Base-by-base conservation (phyloP, 2,329 filamentous ascomycete species). In the Cladosporium sp. region DNA sequence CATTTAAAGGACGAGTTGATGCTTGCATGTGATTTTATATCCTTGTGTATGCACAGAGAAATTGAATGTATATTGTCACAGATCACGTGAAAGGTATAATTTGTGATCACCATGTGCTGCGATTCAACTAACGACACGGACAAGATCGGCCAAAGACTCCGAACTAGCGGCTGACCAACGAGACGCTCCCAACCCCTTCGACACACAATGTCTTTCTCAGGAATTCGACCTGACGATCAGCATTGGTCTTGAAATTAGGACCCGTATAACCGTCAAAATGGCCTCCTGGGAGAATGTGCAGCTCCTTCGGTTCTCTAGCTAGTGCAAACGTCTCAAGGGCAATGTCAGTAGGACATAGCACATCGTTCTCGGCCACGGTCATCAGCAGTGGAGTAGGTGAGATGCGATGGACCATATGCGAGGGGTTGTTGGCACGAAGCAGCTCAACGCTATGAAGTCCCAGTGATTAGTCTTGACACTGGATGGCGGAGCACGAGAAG, bases 251-350 rank as follows among this genome's bases (percentile, higher is more conserved):
- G 59, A 75, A 71, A 63, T 68, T 67, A 4, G 51, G 21, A 14
- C 71, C 72, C 4, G 57, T 63, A 49, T 79, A 81, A 12, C 67
- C 73, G 65, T 79, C 79, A 69, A 80, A 81, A 72, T 81, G 80
- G 3, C 77, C 79, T n/a, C 77, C 75, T 10, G 74, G 71, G 28
- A 81, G 61, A 24, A 78, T 68, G 14, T 75, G 70, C 58, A 81
- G 69, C 64, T 78, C 70, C 69, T 81, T 81, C 21, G 78, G 79
- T 69, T 81, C 79, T 34, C 69, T 65, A 1, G 79, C 80, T 7
- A 73, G 71, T n/a, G 70, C 68, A 65, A 74, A 80, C 14, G 78
- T 76, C 54, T 74, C 74, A 8, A 81, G 65, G n/a, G 76, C 70
- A 7, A 79, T 57, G 65, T 78, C 76, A 6, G 74, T 71, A 3